Evolutionary conservation across 176 grass and related monocot genomes (phyloP).

Genomic region (Bromus sterilis): DNA sequence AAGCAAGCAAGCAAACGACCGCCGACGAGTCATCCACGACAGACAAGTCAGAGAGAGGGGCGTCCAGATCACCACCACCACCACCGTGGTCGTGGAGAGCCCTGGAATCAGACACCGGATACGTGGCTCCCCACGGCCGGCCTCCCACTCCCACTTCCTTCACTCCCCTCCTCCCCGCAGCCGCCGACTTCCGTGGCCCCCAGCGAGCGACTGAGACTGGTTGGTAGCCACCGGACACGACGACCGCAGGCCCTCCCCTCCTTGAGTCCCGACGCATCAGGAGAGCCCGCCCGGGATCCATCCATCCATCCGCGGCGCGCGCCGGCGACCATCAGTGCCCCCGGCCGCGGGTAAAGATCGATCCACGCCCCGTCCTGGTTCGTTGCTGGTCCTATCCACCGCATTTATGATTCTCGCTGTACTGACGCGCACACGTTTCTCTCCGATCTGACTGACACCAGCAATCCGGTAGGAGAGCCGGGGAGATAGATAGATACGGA

Average conservation of each 20-base stretch:
- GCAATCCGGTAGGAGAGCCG: background rate
- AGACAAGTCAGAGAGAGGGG: background rate
- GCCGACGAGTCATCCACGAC: background rate
- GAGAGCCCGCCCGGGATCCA: too few species aligned
- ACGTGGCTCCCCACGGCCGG: constrained; percentile 7
- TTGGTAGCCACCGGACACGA: background rate
- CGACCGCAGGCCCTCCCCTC: background rate
- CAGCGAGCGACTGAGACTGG: background rate
- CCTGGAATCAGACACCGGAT: background rate
- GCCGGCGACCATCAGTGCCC: too few species aligned
- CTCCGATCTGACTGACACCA: background rate
- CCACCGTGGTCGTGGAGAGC: constrained; percentile 8
- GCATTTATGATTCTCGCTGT: background rate
- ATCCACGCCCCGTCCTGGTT: background rate
- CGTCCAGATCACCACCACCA: background rate
- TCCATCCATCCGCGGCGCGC: background rate
- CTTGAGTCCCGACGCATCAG: background rate
- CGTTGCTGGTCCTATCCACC: background rate
- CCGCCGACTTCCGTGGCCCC: background rate
- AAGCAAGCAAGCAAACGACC: constrained; percentile 20
- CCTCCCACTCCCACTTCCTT: background rate
- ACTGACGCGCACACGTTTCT: constrained; percentile 12
- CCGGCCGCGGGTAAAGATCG: background rate
- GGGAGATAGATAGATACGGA: background rate
- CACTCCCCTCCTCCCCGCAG: background rate